Conservation (phyloP, 441 rosid species). For the Jatropha multifida region DNA sequence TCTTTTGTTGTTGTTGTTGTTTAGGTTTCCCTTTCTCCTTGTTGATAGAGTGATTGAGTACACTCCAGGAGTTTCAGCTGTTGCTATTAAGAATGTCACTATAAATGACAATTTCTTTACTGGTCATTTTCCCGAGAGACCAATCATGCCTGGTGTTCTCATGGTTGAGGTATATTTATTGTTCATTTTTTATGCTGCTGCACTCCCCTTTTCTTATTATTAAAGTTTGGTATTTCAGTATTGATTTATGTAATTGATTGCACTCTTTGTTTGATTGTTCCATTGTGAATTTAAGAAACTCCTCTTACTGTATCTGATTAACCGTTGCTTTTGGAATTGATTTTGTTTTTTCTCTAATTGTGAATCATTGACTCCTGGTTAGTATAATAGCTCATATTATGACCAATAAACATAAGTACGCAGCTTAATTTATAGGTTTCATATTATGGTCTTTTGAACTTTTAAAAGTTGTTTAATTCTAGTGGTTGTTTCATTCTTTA, state of each 20-base stretch:
- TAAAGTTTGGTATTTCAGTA: too few relatives aligned
- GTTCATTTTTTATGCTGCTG: too few relatives aligned
- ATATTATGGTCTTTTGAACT: background rate
- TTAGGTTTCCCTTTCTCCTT: constrained; percentile 83
- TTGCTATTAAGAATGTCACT: constrained; percentile 89
- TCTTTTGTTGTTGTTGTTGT: constrained; percentile 2
- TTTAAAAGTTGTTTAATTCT: background rate
- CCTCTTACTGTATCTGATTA: too few relatives aligned
- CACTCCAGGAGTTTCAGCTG: constrained; percentile 85
- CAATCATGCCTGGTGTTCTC: constrained; percentile 96
- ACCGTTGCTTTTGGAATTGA: background rate
- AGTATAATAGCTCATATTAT: background rate
- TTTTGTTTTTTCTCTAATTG: background rate
- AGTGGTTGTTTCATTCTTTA: background rate
- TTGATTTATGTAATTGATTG: background rate
- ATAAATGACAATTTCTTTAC: constrained; percentile 93
- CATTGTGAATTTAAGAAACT: too few relatives aligned
- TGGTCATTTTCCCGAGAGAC: constrained; percentile 92
- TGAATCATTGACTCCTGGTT: background rate
- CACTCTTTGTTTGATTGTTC: background rate
- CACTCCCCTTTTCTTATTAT: too few relatives aligned
- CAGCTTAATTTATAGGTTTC: background rate
- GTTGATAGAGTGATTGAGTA: constrained; percentile 94
- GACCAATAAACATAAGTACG: background rate
- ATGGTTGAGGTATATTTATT: constrained; percentile 63